phyloP scores from a whole-genome alignment of 169 alveolate genomes.

The Plasmodium blacklocki region DNA sequence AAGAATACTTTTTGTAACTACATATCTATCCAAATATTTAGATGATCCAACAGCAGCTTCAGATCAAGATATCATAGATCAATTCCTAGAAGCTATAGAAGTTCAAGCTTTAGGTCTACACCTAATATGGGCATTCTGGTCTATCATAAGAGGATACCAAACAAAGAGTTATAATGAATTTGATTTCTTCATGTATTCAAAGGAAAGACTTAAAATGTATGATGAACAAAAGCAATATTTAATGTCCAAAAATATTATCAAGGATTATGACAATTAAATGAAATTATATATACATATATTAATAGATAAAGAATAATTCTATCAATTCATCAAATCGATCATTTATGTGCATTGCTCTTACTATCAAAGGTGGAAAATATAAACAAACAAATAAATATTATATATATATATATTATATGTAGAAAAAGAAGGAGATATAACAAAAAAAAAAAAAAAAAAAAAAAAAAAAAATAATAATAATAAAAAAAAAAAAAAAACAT shows the following conservation, averaged over 20 bases:
- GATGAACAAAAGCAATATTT: conserved; percentile 53
- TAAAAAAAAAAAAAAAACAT: no score
- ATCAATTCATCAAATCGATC: no score
- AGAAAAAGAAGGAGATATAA: no score
- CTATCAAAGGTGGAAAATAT: no score
- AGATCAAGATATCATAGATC: conserved; percentile 74
- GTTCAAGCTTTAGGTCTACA: conserved; percentile 82
- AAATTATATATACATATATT: no score
- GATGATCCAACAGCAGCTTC: conserved; percentile 63
- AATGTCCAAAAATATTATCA: conserved; percentile 47
- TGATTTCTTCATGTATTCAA: conserved; percentile 78
- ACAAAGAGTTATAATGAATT: conserved; percentile 74
- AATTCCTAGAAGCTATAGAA: conserved; percentile 79
- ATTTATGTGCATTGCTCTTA: no score
- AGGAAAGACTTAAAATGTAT: conserved; percentile 68
- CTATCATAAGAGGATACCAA: conserved; percentile 75
- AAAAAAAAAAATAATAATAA: no score
- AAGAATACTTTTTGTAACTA: conserved; percentile 80
- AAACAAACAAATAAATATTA: no score
- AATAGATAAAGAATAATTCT: no score
- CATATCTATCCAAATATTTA: conserved; percentile 80
- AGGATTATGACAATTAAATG: conserved; percentile 12
- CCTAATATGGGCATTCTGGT: conserved; percentile 87
- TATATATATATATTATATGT: no score
- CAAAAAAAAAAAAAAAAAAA: no score